Evolutionary conservation across 1,139 yeast species (phyloP).

Genomic region (Debaryomyces subglobosus): DNA sequence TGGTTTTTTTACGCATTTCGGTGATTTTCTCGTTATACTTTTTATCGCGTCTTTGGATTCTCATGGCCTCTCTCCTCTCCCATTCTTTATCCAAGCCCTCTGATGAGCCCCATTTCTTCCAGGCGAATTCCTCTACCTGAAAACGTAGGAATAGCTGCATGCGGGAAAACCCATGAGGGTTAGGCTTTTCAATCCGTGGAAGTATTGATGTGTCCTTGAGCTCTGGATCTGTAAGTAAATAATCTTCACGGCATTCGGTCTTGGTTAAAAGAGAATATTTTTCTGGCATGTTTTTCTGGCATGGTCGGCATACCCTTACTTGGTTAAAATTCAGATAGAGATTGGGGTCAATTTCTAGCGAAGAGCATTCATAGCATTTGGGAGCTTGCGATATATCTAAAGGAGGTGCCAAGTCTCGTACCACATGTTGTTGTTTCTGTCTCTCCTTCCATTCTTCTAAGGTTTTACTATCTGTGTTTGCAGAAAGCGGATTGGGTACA

Average conservation of each 20-base stretch:
- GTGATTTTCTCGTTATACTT: conserved; percentile 72
- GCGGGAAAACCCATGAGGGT: conserved; percentile 91
- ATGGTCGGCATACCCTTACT: conserved; percentile 74
- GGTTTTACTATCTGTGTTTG: conserved; percentile 40
- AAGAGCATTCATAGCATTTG: conserved; percentile 78
- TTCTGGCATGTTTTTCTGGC: conserved; percentile 75
- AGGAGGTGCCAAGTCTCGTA: conserved; percentile 68
- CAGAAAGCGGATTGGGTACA: conserved; percentile 17
- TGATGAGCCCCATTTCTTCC: conserved; percentile 92
- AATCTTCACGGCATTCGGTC: conserved; percentile 94
- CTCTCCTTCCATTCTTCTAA: conserved; percentile 80
- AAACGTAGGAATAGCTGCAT: conserved; percentile 90
- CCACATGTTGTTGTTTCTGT: conserved; percentile 46
- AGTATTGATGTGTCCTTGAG: conserved; percentile 68
- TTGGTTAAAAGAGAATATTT: conserved; percentile 89
- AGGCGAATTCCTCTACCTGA: conserved; percentile 91
- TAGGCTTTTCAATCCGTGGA: conserved; percentile 84
- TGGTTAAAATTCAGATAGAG: conserved; percentile 67
- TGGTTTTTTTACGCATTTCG: conserved; percentile 86
- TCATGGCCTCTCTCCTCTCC: conserved; percentile 75
- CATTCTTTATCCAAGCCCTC: conserved; percentile 92
- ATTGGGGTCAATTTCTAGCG: conserved; percentile 77
- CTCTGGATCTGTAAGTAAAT: conserved; percentile 90
- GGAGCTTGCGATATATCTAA: conserved; percentile 72
- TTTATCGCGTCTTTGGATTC: conserved; percentile 74